Evolutionary conservation across 306 rosid species (phyloP), one percentile per base, ranked within the genome.

Genomic region (Corylus heterophylla): DNA sequence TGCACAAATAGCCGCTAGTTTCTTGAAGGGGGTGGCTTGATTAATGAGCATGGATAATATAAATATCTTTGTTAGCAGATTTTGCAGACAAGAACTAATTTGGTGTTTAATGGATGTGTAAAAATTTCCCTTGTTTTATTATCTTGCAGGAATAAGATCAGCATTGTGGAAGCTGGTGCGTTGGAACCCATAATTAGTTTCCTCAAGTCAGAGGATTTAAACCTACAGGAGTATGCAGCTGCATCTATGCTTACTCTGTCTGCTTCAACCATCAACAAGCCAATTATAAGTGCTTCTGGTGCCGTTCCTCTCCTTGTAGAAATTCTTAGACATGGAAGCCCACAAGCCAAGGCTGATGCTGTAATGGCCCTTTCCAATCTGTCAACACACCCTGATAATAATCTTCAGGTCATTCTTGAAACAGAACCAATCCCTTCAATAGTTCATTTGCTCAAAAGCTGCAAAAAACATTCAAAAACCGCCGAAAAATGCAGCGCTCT

Each of bases 341-440:
- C 91, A 44, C 98, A 93, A 84, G 98, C 97, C 44, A 91, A 85
- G 84, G 91, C 93, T 25, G 99, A 95, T 79, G 89, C 99, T 51
- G 93, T 91, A 29, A 95, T 89, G 99, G 98, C 98, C 76, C 99
- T 95, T 59, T 90, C 99, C 78, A 95, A 95, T 83, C 92, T 95
- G 76, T 91, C 99, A 62, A 89, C 98, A 17, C 82, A 83, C 75
- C 84, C 91, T 2, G 22, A 71, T 49, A 95, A 87, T 79, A 95
- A 87, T 79, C 97, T 91, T 74, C 71, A 58, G 44, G 55, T 82
- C 83, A 88, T 95, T 77, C 92, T 88, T 2, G 82, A 87, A 84
- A 80, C 93, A 74, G 81, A 88, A 29, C 98, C 97, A 31, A 79
- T 91, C 83, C 93, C 96, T 22, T 83, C 69, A 31, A 89, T 95